A percentile compares a stretch with the other conserved stretches of the same genome.
These are phyloP conservation scores for Hymenoscyphus scutula DNA, from an alignment of 2,329 filamentous ascomycete species.

Conservation along the genomic window DNA sequence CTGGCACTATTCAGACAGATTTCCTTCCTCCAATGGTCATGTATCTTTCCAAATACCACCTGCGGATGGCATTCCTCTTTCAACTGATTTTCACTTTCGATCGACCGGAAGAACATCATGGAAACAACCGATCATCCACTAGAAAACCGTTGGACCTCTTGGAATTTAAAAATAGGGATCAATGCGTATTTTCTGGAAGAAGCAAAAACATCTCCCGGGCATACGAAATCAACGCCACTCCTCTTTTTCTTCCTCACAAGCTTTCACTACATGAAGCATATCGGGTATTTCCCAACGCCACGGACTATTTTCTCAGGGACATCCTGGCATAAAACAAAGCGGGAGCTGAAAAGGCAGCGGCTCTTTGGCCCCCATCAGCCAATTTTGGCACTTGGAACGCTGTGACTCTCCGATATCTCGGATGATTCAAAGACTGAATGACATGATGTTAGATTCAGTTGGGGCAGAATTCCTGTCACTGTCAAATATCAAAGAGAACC, in stretches of 20 bases:
- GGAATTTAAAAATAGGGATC: not conserved
- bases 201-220: not conserved
- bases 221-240: not conserved
- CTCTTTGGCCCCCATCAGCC: not conserved
- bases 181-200: not conserved
- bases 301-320: not conserved
- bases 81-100: not conserved
- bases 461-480: too few relatives aligned
- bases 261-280: not conserved
- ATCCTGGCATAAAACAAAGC: not conserved
- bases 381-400: not conserved
- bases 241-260: not conserved
- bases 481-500: too few relatives aligned
- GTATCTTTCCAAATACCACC: not conserved
- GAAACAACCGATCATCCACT: not conserved
- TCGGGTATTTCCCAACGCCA: not conserved
- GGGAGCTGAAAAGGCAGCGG: not conserved
- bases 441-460: too few relatives aligned
- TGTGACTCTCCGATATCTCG: too few relatives aligned
- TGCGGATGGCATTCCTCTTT: not conserved
- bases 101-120: not conserved
- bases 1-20: too few relatives aligned
- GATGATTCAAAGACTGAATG: too few relatives aligned
- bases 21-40: too few relatives aligned
- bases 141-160: not conserved